Evolutionary conservation across 2,329 filamentous ascomycete genomes (phyloP).

Genomic region (Apiospora pterosperma): DNA sequence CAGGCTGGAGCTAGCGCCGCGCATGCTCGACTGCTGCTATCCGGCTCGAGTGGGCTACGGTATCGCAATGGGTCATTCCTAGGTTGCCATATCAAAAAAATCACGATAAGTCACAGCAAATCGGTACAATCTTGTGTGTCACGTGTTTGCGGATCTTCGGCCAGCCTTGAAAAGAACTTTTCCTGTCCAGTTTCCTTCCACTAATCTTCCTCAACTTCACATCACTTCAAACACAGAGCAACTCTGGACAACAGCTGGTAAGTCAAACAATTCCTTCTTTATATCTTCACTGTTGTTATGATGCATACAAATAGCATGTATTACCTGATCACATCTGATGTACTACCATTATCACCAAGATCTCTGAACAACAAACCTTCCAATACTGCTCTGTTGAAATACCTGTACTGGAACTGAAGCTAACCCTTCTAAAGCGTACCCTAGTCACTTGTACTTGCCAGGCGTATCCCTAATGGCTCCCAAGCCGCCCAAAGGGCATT

Average conservation of each 20-base stretch:
- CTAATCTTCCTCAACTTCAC: neutral
- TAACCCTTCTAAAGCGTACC: constrained; percentile 4
- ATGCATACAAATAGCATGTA: constrained; percentile 55
- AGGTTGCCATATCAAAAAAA: constrained; percentile 1
- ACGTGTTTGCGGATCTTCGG: neutral
- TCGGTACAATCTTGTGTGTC: constrained; percentile 1
- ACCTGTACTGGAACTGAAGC: neutral
- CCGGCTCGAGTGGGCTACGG: constrained; percentile 1
- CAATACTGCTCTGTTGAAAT: constrained; percentile 1
- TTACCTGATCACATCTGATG: constrained; percentile 58
- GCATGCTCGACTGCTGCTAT: neutral
- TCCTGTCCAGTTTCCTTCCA: constrained; percentile 8
- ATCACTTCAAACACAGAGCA: neutral
- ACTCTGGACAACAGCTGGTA: constrained; percentile 11
- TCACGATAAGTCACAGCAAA: constrained; percentile 2
- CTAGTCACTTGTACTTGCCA: constrained; percentile 3
- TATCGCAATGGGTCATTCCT: constrained; percentile 2
- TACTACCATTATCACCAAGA: constrained; percentile 66
- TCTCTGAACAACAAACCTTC: constrained; percentile 53
- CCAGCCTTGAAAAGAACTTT: neutral
- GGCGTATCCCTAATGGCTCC: constrained; percentile 17
- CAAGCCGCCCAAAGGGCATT: constrained; percentile 59
- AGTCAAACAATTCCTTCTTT: constrained; percentile 10
- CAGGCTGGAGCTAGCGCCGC: neutral
- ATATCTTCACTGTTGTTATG: constrained; percentile 32